phyloP scores from a whole-genome alignment of 768 basidiomycete species.

The Steccherinum ochraceum region DNA sequence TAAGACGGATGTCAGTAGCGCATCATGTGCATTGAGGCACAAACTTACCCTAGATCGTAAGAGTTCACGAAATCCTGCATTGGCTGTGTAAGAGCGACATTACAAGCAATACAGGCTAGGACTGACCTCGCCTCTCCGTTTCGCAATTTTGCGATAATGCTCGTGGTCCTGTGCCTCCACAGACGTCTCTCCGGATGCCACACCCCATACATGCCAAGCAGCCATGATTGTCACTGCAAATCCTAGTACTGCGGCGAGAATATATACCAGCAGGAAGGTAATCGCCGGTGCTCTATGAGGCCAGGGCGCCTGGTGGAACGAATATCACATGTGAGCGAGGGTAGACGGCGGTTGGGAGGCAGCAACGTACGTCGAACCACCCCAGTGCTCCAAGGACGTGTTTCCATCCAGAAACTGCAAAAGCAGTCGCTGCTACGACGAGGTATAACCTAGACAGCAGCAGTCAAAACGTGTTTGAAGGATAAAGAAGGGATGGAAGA shows the following conservation, averaged over 20 bases:
- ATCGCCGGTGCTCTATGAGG: conserved; percentile 52
- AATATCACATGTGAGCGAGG: conserved; percentile 3
- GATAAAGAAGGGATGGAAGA: not conserved
- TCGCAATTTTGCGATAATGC: conserved; percentile 66
- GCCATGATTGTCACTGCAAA: conserved; percentile 71
- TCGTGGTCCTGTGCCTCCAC: conserved; percentile 89
- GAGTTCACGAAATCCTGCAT: conserved; percentile 77
- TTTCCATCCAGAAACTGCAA: conserved; percentile 52
- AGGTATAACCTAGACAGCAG: conserved; percentile 62
- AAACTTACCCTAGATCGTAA: conserved; percentile 73
- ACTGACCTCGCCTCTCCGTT: conserved; percentile 60
- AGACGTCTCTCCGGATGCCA: conserved; percentile 73
- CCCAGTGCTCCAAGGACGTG: conserved; percentile 55
- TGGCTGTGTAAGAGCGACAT: too few species aligned
- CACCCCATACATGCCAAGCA: conserved; percentile 64
- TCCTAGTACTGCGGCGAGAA: conserved; percentile 70
- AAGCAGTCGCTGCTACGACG: conserved; percentile 63
- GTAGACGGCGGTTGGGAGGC: not conserved
- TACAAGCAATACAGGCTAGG: not conserved
- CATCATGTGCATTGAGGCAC: not conserved
- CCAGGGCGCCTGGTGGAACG: conserved; percentile 16
- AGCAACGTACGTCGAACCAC: conserved; percentile 32
- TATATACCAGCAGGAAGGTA: conserved; percentile 66
- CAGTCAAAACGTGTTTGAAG: not conserved
- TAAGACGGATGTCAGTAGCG: conserved; percentile 15